phyloP scores from a whole-genome alignment of 2,329 filamentous ascomycete species.

The Monosporascus sp. region DNA sequence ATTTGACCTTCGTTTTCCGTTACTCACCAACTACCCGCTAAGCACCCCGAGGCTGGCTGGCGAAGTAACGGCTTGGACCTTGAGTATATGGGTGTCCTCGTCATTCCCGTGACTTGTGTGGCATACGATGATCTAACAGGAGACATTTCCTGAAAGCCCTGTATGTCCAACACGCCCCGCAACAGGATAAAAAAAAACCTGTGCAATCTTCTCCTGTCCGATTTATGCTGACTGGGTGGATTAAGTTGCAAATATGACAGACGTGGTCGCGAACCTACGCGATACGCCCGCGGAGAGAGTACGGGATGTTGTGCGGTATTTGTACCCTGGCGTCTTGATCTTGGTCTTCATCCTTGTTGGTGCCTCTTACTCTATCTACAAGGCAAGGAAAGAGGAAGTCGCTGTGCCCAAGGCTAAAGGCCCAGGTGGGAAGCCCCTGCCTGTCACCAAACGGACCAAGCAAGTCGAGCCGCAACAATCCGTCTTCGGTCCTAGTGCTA shows the following conservation, averaged over 20 bases:
- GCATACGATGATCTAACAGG: slow-evolving; percentile 21
- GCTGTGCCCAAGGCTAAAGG: slow-evolving; percentile 53
- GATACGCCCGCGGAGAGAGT: slow-evolving; percentile 35
- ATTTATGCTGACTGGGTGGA: slow-evolving; percentile 17
- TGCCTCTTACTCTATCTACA: slow-evolving; percentile 48
- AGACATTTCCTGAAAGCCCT: slow-evolving; percentile 21
- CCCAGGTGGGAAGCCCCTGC: slow-evolving; percentile 85
- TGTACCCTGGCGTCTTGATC: slow-evolving; percentile 49
- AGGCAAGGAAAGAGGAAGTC: slow-evolving; percentile 43
- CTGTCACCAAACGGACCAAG: slow-evolving; percentile 54
- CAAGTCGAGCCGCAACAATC: slow-evolving; percentile 36
- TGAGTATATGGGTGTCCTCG: not conserved
- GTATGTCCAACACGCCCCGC: slow-evolving; percentile 27
- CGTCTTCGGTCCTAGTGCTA: slow-evolving; percentile 35
- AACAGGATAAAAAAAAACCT: slow-evolving; percentile 12
- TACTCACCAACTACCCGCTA: slow-evolving; percentile 4
- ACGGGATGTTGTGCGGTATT: slow-evolving; percentile 42
- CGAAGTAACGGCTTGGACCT: not conserved
- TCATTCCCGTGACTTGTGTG: slow-evolving; percentile 5
- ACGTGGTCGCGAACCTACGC: slow-evolving; percentile 22
- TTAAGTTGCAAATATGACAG: slow-evolving; percentile 25
- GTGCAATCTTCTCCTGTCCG: slow-evolving; percentile 12
- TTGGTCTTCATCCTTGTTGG: slow-evolving; percentile 45
- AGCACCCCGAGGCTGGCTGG: not conserved
- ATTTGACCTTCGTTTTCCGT: slow-evolving; percentile 17